Conservation (phyloP, 2,329 filamentous ascomycete species). For the Annulohypoxylon truncatum region DNA sequence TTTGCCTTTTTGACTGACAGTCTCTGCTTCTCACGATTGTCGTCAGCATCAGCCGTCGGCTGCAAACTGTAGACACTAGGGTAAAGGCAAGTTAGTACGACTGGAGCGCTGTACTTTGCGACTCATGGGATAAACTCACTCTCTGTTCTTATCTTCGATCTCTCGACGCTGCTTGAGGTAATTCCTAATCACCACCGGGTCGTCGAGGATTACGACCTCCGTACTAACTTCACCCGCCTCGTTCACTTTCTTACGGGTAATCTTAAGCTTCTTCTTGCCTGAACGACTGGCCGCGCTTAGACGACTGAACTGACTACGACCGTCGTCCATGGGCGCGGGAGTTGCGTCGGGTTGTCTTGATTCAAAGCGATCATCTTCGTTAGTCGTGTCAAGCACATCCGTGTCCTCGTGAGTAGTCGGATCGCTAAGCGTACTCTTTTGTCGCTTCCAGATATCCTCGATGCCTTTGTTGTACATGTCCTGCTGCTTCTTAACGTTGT, state of each 20-base stretch:
- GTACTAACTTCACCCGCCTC: slow-evolving; percentile 72
- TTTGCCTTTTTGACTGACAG: slow-evolving; percentile 41
- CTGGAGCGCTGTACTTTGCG: slow-evolving; percentile 28
- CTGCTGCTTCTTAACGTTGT: slow-evolving; percentile 96
- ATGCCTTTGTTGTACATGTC: slow-evolving; percentile 93
- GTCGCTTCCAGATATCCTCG: slow-evolving; percentile 89
- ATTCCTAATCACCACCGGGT: slow-evolving; percentile 87
- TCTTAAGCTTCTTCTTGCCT: slow-evolving; percentile 75
- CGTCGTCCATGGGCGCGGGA: slow-evolving; percentile 78
- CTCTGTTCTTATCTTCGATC: slow-evolving; percentile 76
- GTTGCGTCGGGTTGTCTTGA: slow-evolving; percentile 77
- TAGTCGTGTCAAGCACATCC: slow-evolving; percentile 67
- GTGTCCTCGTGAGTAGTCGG: slow-evolving; percentile 73
- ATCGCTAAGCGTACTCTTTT: slow-evolving; percentile 82
- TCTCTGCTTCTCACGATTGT: slow-evolving; percentile 63
- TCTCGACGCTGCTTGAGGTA: slow-evolving; percentile 84
- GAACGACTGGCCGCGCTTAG: slow-evolving; percentile 75
- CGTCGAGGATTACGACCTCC: slow-evolving; percentile 73
- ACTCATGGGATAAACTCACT: slow-evolving; percentile 65
- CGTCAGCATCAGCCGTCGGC: slow-evolving; percentile 63
- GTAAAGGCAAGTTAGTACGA: slow-evolving; percentile 53
- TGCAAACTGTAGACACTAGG: slow-evolving; percentile 62
- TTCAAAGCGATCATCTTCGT: slow-evolving; percentile 77
- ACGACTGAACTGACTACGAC: slow-evolving; percentile 80
- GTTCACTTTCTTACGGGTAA: slow-evolving; percentile 75